phyloP scores from a whole-genome alignment of 1,284 basidiomycete species.

The Mycosarcoma maydis region DNA sequence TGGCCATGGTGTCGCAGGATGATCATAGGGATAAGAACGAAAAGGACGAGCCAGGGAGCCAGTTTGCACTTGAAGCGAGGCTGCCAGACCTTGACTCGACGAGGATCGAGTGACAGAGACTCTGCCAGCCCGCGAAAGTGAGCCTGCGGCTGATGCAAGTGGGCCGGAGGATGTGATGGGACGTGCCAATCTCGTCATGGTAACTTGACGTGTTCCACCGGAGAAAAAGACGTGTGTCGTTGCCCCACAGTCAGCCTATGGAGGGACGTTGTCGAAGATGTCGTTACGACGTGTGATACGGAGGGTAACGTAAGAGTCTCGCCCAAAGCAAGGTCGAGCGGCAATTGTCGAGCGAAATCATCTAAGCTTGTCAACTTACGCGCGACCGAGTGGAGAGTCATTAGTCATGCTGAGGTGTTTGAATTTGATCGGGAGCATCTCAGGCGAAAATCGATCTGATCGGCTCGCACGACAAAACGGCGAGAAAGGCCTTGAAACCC shows the following conservation, averaged over 20 bases:
- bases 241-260: too few species aligned
- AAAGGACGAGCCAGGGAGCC: constrained; percentile 14
- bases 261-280: too few species aligned
- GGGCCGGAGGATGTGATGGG: constrained; percentile 4
- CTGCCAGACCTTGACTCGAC: background rate
- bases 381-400: background rate
- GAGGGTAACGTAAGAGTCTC: too few species aligned
- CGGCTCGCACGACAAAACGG: background rate
- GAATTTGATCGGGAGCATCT: background rate
- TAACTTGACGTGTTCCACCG: too few species aligned
- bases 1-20: background rate
- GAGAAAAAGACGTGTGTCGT: too few species aligned
- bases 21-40: background rate
- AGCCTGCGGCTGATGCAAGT: constrained; percentile 5
- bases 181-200: constrained; percentile 25
- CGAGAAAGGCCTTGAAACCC: constrained; percentile 31
- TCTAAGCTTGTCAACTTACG: background rate
- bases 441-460: background rate
- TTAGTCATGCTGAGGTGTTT: background rate
- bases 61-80: background rate
- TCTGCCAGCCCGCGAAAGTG: too few species aligned
- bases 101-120: too few species aligned
- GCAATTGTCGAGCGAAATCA: too few species aligned
- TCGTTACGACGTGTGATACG: too few species aligned
- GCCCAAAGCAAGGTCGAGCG: too few species aligned